Evolutionary conservation across 1,284 basidiomycete genomes (phyloP).

Genomic region (Ceratorhiza oryzae-sativae): DNA sequence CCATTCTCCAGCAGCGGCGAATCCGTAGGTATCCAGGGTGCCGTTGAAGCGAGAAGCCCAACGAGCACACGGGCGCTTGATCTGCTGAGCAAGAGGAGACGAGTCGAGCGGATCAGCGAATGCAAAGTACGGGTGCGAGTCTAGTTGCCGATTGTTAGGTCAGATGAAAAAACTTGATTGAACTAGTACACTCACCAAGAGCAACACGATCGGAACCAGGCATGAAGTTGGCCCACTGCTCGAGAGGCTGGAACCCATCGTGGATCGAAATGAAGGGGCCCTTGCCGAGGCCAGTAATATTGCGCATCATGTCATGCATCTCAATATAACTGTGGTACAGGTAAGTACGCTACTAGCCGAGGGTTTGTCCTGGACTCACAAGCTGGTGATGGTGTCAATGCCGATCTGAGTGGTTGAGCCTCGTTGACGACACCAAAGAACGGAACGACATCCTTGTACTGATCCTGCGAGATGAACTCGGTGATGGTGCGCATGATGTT

Average conservation of each 20-base stretch:
- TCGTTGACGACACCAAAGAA: conserved; percentile 72
- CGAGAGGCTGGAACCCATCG: conserved; percentile 52
- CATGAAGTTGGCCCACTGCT: conserved; percentile 57
- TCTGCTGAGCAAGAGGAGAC: conserved; percentile 38
- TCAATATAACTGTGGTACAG: conserved; percentile 49
- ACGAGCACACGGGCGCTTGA: conserved; percentile 48
- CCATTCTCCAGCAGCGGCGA: conserved; percentile 75
- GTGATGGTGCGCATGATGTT: conserved; percentile 87
- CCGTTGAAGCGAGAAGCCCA: conserved; percentile 55
- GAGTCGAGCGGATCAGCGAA: conserved; percentile 47
- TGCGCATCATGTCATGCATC: conserved; percentile 57
- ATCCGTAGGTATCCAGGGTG: conserved; percentile 62
- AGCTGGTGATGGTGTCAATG: conserved; percentile 41
- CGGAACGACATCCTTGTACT: conserved; percentile 83
- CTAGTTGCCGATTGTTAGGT: background rate
- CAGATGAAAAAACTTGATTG: background rate
- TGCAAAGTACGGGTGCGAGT: conserved; percentile 73
- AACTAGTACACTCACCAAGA: conserved; percentile 54
- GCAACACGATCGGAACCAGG: conserved; percentile 74
- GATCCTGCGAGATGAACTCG: conserved; percentile 90
- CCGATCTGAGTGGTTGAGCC: conserved; percentile 39
- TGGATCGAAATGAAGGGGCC: conserved; percentile 58
- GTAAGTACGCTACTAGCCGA: background rate
- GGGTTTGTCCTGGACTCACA: conserved; percentile 23
- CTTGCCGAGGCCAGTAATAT: conserved; percentile 56